Evolutionary conservation across 1,284 basidiomycete species (phyloP), one percentile per base, ranked within the genome.

Genomic region (Bjerkandera adusta): DNA sequence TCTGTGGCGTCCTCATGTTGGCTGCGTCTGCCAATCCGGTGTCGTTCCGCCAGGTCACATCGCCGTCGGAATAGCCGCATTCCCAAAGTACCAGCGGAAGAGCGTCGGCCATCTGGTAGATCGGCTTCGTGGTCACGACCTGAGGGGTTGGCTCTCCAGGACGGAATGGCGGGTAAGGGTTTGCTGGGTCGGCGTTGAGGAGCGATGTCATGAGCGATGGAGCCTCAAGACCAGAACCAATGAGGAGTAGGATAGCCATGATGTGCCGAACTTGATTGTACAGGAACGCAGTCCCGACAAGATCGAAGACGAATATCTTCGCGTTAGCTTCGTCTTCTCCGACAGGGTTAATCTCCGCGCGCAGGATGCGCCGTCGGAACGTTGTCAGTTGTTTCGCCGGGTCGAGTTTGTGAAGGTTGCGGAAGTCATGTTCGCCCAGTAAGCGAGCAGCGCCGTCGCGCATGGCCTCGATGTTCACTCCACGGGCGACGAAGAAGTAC

Each of bases 221-320:
- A 1, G 69, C 59, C 63, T 99, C 97, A 32, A 95, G 73, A 0
- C 86, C 78, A 0, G 87, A 68, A 4, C 96, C 96, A 42, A 98
- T 80, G 44, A 97, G 81, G 67, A 99, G 91, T 12, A 99, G 75
- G 38, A 97, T 67, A 2, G 92, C 90, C 79, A 98, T 89, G 66
- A 98, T 97, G 64, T 97, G 92, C 34, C 96, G 80, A 10, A 99
- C 97, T 73, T 98, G 96, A 67, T 99, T 93, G 68, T 97, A 99
- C 34, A 99, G 71, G 64, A 97, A 97, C 0, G 94, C 95, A 0
- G 78, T 87, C 1, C 95, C 95, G 33, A 88, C 71, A 29, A 98
- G 81, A 64, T 98, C 90, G 56, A 98, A 77, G 21, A 95, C 90
- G 57, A 84, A 83, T 57, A 88, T 65, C 1, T 67, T 51, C 3